Conservation (phyloP, 1,139 yeast species). For the Arxiozyma telluris region DNA sequence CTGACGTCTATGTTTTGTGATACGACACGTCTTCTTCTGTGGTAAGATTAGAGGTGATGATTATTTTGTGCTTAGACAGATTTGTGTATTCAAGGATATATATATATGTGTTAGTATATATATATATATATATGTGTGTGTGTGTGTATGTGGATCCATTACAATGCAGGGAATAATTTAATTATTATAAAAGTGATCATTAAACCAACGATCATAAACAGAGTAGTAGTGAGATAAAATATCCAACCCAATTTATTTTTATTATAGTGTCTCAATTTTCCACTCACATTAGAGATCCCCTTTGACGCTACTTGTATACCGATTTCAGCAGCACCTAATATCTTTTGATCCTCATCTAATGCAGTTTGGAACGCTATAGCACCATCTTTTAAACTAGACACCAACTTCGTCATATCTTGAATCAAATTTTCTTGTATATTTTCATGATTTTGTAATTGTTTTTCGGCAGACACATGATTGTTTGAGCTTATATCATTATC, state of each 20-base stretch:
- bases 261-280: conserved; percentile 27
- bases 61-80: background rate
- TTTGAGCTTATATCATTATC: conserved; percentile 7
- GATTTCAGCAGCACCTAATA: conserved; percentile 34
- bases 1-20: too few relatives aligned
- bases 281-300: conserved; percentile 27
- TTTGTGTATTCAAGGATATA: background rate
- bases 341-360: conserved; percentile 31
- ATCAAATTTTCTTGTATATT: conserved; percentile 31
- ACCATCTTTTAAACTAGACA: conserved; percentile 31
- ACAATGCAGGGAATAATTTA: conserved; percentile 34
- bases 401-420: conserved; percentile 32
- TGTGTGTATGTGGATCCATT: conserved; percentile 2
- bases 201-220: conserved; percentile 26
- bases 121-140: background rate
- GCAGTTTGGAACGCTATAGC: conserved; percentile 35
- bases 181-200: conserved; percentile 31
- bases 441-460: conserved; percentile 32
- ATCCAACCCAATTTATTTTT: conserved; percentile 30
- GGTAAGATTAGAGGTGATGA: background rate
- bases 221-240: conserved; percentile 27
- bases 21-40: too few relatives aligned
- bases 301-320: conserved; percentile 33
- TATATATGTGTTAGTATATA: background rate
- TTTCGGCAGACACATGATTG: conserved; percentile 22